These are phyloP conservation scores for Auricularia sp. DNA, from an alignment of 768 basidiomycete species.

Conservation along the genomic window DNA sequence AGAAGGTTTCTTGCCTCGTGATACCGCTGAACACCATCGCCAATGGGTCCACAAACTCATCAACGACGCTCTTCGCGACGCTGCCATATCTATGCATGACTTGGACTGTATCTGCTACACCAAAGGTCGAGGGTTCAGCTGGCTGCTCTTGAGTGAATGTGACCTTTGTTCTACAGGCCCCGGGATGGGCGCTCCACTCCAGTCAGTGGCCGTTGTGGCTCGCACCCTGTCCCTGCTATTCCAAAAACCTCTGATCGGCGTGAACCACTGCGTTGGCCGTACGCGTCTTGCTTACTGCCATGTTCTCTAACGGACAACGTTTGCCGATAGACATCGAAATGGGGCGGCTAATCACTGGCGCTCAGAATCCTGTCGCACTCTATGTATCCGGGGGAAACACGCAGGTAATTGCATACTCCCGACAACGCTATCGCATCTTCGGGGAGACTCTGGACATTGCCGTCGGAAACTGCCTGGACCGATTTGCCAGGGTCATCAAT, in stretches of 20 bases:
- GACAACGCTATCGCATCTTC: conserved; percentile 95
- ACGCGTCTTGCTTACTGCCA: conserved; percentile 23
- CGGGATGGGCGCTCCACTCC: conserved; percentile 97
- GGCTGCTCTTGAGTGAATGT: not conserved
- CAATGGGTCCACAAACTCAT: conserved; percentile 85
- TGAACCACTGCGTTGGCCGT: conserved; percentile 99
- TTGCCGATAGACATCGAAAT: conserved; percentile 75
- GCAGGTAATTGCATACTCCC: conserved; percentile 97
- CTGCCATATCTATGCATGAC: conserved; percentile 60
- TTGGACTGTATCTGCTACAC: conserved; percentile 95
- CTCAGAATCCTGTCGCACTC: conserved; percentile 89
- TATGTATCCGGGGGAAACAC: conserved; percentile 99
- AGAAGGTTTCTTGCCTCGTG: conserved; percentile 91
- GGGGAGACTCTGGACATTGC: conserved; percentile 98
- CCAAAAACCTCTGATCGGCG: conserved; percentile 85
- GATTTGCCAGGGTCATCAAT: conserved; percentile 90
- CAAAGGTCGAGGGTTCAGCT: conserved; percentile 56
- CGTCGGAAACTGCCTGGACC: conserved; percentile 97
- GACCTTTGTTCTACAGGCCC: conserved; percentile 49
- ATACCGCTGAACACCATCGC: conserved; percentile 92
- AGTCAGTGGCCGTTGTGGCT: conserved; percentile 90
- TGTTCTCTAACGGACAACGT: conserved; percentile 19
- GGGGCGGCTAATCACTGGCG: conserved; percentile 90
- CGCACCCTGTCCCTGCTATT: conserved; percentile 81
- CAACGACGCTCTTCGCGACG: conserved; percentile 59